phyloP scores from a whole-genome alignment of 305 asterid genomes.

The Solanum chacoense region DNA sequence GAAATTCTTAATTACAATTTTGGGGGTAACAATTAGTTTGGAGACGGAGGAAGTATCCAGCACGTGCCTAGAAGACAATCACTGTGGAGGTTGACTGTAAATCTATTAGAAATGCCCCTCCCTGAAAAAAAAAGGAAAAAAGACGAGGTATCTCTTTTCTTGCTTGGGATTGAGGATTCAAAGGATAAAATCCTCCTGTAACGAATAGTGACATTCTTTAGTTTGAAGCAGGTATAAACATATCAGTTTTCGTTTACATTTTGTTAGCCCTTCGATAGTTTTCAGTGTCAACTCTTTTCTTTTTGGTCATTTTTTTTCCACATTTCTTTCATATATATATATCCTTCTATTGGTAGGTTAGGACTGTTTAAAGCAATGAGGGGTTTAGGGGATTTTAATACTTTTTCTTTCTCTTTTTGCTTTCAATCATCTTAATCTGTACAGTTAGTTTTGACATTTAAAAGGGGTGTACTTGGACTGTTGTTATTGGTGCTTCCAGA shows the following conservation, averaged over 20 bases:
- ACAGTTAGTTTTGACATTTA: constrained; percentile 22
- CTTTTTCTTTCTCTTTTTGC: not conserved
- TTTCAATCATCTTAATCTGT: not conserved
- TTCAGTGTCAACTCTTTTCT: not conserved
- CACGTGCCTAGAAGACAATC: not conserved
- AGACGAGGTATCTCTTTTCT: not conserved
- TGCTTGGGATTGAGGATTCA: constrained; percentile 3
- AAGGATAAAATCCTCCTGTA: constrained; percentile 2
- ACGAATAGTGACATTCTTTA: not conserved
- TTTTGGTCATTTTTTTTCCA: not conserved
- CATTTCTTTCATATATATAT: not conserved
- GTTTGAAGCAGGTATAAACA: not conserved
- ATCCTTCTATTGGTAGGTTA: not conserved
- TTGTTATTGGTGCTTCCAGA: constrained; percentile 4
- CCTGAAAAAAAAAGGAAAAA: not conserved
- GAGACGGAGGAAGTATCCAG: not conserved
- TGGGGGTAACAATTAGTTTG: not conserved
- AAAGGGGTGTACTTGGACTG: constrained; percentile 7
- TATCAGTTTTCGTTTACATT: not conserved
- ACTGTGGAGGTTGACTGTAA: constrained; percentile 1
- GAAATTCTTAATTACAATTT: not conserved
- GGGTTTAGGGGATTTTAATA: not conserved
- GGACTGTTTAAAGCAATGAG: not conserved
- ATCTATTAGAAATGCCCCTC: not conserved
- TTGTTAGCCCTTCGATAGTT: not conserved